Conservation (phyloP, 495 filamentous ascomycete genomes). For the Penicillium cinerascens region DNA sequence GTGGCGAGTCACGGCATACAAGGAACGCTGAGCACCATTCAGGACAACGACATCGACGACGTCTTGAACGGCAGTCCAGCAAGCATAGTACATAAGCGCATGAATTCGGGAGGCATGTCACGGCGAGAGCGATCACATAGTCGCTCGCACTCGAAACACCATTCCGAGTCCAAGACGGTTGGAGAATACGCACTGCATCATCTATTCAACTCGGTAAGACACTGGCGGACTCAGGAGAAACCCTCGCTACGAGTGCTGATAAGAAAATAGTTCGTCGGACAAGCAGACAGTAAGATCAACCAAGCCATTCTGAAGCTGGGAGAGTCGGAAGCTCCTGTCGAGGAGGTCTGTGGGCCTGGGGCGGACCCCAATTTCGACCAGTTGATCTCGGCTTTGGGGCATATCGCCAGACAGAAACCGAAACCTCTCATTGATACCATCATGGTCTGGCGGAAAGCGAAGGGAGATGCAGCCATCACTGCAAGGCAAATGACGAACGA, state of each 20-base stretch:
- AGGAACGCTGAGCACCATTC: conserved; percentile 38
- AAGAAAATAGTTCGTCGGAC: conserved; percentile 53
- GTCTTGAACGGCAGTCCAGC: conserved; percentile 21
- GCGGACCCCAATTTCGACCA: conserved; percentile 92
- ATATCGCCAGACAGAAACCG: conserved; percentile 89
- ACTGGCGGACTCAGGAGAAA: not conserved
- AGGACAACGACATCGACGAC: conserved; percentile 36
- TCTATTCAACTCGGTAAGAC: conserved; percentile 80
- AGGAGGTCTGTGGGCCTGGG: conserved; percentile 83
- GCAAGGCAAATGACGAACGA: conserved; percentile 58
- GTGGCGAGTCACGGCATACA: conserved; percentile 22
- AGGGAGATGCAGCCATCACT: conserved; percentile 76
- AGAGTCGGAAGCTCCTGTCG: conserved; percentile 75
- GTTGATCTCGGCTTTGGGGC: conserved; percentile 85
- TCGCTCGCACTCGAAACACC: conserved; percentile 77
- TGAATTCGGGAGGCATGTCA: conserved; percentile 55
- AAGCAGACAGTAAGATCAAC: conserved; percentile 91
- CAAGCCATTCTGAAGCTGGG: conserved; percentile 71
- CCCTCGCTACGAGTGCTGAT: conserved; percentile 13
- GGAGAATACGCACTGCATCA: conserved; percentile 97
- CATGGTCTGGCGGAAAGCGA: conserved; percentile 94
- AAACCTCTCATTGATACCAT: conserved; percentile 95
- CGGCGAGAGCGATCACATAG: conserved; percentile 72
- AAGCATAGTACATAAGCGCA: conserved; percentile 32
- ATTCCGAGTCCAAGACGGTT: conserved; percentile 78